These are phyloP conservation scores for Annulohypoxylon maeteangense DNA, from an alignment of 495 filamentous ascomycete genomes.

Conservation along the genomic window DNA sequence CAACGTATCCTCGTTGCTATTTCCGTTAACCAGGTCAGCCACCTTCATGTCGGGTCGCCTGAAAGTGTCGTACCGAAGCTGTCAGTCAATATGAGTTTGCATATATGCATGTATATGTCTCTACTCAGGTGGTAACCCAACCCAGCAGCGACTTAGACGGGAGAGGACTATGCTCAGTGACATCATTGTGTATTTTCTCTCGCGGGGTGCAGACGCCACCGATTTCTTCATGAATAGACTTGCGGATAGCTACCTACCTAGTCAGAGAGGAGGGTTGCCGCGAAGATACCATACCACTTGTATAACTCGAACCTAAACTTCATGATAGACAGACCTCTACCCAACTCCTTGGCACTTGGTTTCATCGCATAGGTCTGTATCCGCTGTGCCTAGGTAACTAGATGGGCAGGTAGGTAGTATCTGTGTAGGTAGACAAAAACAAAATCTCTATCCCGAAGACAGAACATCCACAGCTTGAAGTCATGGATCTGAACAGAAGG, in stretches of 20 bases:
- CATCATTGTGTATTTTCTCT: constrained; percentile 23
- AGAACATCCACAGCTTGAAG: no score
- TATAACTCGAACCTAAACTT: not conserved
- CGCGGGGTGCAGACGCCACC: constrained; percentile 28
- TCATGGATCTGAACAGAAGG: no score
- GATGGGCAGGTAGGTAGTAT: not conserved
- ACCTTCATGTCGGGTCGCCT: not conserved
- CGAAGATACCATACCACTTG: not conserved
- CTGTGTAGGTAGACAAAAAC: no score
- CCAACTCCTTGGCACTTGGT: no score
- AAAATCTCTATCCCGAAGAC: no score
- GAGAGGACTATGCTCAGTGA: constrained; percentile 24
- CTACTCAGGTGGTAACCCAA: not conserved
- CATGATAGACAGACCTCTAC: no score
- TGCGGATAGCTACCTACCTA: not conserved
- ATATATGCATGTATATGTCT: not conserved
- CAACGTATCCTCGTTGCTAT: not conserved
- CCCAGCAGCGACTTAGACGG: no score
- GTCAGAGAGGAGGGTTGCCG: not conserved
- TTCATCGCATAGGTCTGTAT: no score
- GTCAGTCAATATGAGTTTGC: not conserved
- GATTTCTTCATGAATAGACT: not conserved
- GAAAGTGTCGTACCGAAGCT: not conserved
- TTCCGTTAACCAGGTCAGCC: not conserved
- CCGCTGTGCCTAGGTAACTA: no score